Conservation (phyloP, 2,329 filamentous ascomycete genomes). For the Thermothelomyces thermophilus region DNA sequence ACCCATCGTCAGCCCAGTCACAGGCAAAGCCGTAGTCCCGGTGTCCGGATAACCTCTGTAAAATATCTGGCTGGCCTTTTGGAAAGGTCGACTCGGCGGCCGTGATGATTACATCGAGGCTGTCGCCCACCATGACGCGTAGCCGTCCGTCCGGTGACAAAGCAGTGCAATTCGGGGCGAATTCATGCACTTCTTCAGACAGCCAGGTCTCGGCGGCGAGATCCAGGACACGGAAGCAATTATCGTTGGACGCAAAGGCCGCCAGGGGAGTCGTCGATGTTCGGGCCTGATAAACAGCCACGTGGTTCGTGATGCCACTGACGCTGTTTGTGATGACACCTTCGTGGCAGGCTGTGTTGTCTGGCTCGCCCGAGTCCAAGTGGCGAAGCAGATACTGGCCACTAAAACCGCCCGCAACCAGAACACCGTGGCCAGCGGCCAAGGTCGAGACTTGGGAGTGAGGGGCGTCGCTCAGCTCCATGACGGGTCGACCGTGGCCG, state of each 20-base stretch:
- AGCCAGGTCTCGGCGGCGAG: conserved; percentile 53
- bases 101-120: conserved; percentile 57
- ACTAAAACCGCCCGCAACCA: conserved; percentile 54
- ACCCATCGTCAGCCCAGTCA: conserved; percentile 72
- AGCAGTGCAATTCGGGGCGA: conserved; percentile 66
- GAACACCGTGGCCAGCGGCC: conserved; percentile 45
- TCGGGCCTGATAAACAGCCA: conserved; percentile 51
- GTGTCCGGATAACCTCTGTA: conserved; percentile 56
- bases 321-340: conserved; percentile 42
- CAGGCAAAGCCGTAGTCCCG: conserved; percentile 68
- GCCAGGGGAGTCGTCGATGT: conserved; percentile 46
- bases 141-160: conserved; percentile 65
- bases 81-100: conserved; percentile 51
- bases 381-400: conserved; percentile 48
- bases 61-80: conserved; percentile 33
- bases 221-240: conserved; percentile 52
- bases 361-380: conserved; percentile 35
- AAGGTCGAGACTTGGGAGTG: conserved; percentile 44
- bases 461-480: conserved; percentile 37
- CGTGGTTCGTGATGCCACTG: conserved; percentile 59
- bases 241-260: conserved; percentile 58
- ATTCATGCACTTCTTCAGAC: conserved; percentile 45
- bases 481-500: conserved; percentile 37
- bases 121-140: conserved; percentile 67
- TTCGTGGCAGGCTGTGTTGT: conserved; percentile 32